Percentiles rank a stretch among this genome's conserved stretches.
Evolutionary conservation across 2,329 filamentous ascomycete genomes (phyloP).

Genomic region (Lasiodiplodia gonubiensis): DNA sequence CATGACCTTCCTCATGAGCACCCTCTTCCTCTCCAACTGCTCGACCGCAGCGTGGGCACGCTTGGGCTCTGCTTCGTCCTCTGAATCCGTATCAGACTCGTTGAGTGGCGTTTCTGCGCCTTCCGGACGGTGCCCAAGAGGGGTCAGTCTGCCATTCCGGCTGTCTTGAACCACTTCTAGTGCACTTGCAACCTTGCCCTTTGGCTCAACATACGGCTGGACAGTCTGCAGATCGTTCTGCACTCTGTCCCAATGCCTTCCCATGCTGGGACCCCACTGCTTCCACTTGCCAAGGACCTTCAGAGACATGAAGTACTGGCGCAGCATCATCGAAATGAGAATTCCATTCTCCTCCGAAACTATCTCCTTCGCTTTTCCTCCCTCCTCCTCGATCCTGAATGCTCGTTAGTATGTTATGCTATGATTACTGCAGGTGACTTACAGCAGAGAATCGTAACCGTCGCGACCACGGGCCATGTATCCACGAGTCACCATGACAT

Average conservation of each 20-base stretch:
- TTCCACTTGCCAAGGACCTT: constrained; percentile 82
- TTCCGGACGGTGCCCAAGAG: constrained; percentile 29
- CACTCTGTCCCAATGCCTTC: constrained; percentile 69
- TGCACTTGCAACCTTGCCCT: constrained; percentile 37
- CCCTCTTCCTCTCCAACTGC: constrained; percentile 58
- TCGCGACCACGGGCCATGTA: constrained; percentile 86
- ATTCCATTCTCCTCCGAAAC: constrained; percentile 87
- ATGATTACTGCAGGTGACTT: background rate
- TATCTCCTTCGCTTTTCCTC: constrained; percentile 76
- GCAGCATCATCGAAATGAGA: constrained; percentile 81
- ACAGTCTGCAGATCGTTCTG: constrained; percentile 64
- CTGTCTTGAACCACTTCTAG: constrained; percentile 30
- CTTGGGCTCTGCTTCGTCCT: constrained; percentile 48
- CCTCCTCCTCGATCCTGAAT: constrained; percentile 67
- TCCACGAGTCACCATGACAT: constrained; percentile 77
- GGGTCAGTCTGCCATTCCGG: constrained; percentile 24
- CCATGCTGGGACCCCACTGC: constrained; percentile 67
- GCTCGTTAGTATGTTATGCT: constrained; percentile 46
- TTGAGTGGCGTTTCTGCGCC: constrained; percentile 36
- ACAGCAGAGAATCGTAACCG: constrained; percentile 27
- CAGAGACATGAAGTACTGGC: constrained; percentile 89
- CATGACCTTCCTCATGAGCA: constrained; percentile 71
- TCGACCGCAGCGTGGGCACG: constrained; percentile 51
- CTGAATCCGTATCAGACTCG: constrained; percentile 43
- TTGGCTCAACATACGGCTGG: constrained; percentile 55